phyloP scores from a whole-genome alignment of 164 flowering plant species.

The Pachysandra terminalis region DNA sequence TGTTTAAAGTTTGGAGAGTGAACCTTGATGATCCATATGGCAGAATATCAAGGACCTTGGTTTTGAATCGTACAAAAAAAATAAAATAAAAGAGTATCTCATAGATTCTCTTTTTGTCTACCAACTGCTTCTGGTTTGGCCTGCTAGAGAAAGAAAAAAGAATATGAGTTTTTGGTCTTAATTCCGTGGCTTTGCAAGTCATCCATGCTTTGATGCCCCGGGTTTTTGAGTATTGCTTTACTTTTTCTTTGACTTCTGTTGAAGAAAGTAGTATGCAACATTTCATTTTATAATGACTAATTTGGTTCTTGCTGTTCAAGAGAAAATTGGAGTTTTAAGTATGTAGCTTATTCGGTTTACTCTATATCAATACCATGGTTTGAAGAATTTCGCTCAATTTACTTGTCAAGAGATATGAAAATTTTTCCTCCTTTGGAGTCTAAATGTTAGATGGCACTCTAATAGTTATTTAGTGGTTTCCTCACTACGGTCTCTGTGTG shows the following conservation, averaged over 20 bases:
- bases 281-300: not conserved
- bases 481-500: not conserved
- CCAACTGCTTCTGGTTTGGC: not conserved
- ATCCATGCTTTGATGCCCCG: not conserved
- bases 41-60: not conserved
- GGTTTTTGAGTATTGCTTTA: constrained; percentile 9
- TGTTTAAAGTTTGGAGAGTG: not conserved
- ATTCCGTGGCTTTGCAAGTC: not conserved
- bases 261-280: not conserved
- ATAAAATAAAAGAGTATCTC: not conserved
- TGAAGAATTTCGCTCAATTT: no score
- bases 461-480: not conserved
- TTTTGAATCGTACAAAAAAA: constrained; percentile 1
- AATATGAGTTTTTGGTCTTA: not conserved
- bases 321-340: no score
- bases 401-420: no score
- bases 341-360: no score
- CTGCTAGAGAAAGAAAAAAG: not conserved
- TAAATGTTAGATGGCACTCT: no score
- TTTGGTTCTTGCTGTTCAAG: not conserved
- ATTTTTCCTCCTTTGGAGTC: not conserved
- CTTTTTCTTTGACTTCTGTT: constrained; percentile 16
- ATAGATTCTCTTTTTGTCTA: constrained; percentile 4
- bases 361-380: no score
- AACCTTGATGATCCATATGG: not conserved